Evolutionary conservation across 768 basidiomycete genomes (phyloP), one percentile per base, ranked within the genome.

Genomic region (Xanthoconium stramineum): DNA sequence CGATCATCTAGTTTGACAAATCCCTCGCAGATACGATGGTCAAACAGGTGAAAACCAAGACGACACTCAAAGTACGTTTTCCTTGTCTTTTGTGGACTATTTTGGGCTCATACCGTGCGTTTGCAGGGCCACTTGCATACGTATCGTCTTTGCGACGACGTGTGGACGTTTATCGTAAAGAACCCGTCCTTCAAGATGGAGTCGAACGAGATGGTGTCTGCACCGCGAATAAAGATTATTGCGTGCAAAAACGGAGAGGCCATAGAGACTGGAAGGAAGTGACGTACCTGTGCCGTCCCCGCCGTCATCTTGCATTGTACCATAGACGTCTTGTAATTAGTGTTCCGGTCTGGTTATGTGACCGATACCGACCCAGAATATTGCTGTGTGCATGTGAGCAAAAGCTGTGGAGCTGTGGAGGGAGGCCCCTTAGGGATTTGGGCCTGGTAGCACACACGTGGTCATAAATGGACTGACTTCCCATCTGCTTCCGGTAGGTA

Each of bases 81-180:
- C 24, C 35, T 42, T 15, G 3, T 24, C 30, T 4, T 11, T 15
- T 14, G 19, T 19, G 30, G 24, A 19, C 17, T 38, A 30, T 15
- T 4, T 6, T 33, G 52, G 29, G 45, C 59, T 66, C 30, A 63
- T 28, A 24, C 17, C 10, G 3, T 55, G 38, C 1, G 35, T 42
- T 52, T 49, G 13, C 60, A 91, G 92, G 96, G 94, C 17, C 90
- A 95, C 69, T 74, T 98, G 52, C 83, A 89, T 62, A 98, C 94
- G 3, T 99, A 97, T 72, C 85, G 92, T 9, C 80, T 93, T 5
- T 93, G 91, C 71, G 94, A 96, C 75, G 94, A 95, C 68, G 96
- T 98, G 47, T 98, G 97, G 97, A 98, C 96, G 51, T 99, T 98
- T 73, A 91, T 96, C 59, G 90, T 98, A 49, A 91, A 94, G 72